Evolutionary conservation across 139 green algal species (phyloP).

Genomic region (Ettlia oleoabundans): DNA sequence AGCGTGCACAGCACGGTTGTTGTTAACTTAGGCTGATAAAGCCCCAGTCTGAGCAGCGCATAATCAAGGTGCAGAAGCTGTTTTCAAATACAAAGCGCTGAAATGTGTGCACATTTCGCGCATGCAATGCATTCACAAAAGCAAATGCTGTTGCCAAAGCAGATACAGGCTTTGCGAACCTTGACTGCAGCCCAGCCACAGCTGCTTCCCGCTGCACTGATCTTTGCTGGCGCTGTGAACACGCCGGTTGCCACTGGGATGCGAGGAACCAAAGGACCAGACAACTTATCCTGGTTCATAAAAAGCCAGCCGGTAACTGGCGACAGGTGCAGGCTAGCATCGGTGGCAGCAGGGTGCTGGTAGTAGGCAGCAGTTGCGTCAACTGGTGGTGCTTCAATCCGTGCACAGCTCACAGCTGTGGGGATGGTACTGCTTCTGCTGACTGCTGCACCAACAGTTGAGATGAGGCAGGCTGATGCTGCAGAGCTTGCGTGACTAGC

Average conservation of each 20-base stretch:
- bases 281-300: background rate
- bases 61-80: no score
- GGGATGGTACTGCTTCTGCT: no score
- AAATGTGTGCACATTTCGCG: no score
- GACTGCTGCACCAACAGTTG: no score
- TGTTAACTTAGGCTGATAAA: background rate
- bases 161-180: background rate
- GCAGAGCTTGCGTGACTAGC: no score
- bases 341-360: conserved; percentile 6
- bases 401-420: background rate
- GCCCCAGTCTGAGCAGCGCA: no score
- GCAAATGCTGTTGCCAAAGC: background rate
- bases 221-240: background rate
- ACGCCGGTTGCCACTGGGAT: conserved; percentile 4
- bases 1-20: background rate
- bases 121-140: background rate
- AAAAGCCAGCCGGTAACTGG: background rate
- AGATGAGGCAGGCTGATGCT: no score
- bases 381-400: background rate
- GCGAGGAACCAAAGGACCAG: no score
- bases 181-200: conserved; percentile 1
- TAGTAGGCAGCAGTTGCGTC: conserved; percentile 13
- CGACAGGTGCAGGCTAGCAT: conserved; percentile 21
- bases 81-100: no score
- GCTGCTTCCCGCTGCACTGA: conserved; percentile 1